Evolutionary conservation across 2,329 filamentous ascomycete species (phyloP), one percentile per base, ranked within the genome.

Genomic region (Colletotrichum magnum): DNA sequence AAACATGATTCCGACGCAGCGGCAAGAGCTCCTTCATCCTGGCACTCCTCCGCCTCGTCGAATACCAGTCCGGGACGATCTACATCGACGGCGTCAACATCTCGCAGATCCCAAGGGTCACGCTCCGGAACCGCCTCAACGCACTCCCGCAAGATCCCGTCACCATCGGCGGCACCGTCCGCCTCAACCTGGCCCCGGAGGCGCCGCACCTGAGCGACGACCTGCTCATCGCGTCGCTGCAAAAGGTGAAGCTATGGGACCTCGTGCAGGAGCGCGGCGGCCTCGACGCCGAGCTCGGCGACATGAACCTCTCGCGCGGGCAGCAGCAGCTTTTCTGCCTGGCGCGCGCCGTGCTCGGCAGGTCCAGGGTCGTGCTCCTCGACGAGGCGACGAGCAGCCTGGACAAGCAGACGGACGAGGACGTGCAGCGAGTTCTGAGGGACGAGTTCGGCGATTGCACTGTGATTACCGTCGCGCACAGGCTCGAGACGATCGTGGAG

Each of bases 1-100:
- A 73, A 32, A 78, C 47, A 15, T 43, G 41, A 36, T 10, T 43
- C 41, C 41, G 41, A n/a, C 41, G 4, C 4, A 72, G 73, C 50
- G 73, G 74, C 13, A 75, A 74, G 41, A 72, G 67, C 16, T 74
- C 73, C 4, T 48, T 75, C 2, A 39, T 75, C 21, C 62, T 72
- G 10, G 67, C 71, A 4, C 76, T 88, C 1, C 80, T 88, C n/a
- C 81, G 84, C 5, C 79, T 88, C 52, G 71, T 87, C 2, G 84
- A 87, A 18, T 72, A 82, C 1, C 77, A 77, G 1, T 28, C 64
- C 1, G 75, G 76, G 0, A 76, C 68, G 3, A 82, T 89, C 47
- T 74, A 62, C 0, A 78, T 89, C 26, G 74, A 75, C 32, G 65
- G 52, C 15, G 2, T 71, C 2, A 51, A 74, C 13, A 51, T 73